phyloP scores from a whole-genome alignment of 345 rosid genomes.

The Eucalyptus decipiens region DNA sequence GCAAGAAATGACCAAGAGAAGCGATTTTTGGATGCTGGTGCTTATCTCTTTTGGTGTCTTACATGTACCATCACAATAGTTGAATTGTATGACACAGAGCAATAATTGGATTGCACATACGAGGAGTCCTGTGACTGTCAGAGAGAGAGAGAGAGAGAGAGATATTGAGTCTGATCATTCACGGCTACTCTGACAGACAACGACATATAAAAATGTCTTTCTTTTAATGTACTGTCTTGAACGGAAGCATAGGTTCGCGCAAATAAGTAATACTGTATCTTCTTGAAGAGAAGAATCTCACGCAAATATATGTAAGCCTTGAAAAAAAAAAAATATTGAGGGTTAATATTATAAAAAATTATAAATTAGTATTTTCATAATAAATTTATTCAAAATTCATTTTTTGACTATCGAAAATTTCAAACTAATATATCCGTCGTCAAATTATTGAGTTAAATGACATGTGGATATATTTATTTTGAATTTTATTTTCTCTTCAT shows the following conservation, averaged over 20 bases:
- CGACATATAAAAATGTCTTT: not conserved
- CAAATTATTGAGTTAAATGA: fast-evolving
- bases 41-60: not conserved
- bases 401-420: no score
- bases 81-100: not conserved
- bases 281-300: not conserved
- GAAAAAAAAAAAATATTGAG: no score
- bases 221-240: not conserved
- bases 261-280: not conserved
- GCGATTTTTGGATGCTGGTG: not conserved
- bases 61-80: not conserved
- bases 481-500: no score
- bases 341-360: fast-evolving
- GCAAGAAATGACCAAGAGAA: not conserved
- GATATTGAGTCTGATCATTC: not conserved
- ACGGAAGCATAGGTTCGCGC: not conserved
- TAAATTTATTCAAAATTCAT: no score
- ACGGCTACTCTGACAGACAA: not conserved
- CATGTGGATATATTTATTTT: fast-evolving
- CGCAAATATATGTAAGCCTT: no score
- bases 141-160: not conserved
- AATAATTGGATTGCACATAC: not conserved
- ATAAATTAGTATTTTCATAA: no score
- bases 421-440: fast-evolving
- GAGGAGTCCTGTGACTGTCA: not conserved